Base-by-base conservation (phyloP, 768 basidiomycete genomes). In the Chlorophyllum brunneum region DNA sequence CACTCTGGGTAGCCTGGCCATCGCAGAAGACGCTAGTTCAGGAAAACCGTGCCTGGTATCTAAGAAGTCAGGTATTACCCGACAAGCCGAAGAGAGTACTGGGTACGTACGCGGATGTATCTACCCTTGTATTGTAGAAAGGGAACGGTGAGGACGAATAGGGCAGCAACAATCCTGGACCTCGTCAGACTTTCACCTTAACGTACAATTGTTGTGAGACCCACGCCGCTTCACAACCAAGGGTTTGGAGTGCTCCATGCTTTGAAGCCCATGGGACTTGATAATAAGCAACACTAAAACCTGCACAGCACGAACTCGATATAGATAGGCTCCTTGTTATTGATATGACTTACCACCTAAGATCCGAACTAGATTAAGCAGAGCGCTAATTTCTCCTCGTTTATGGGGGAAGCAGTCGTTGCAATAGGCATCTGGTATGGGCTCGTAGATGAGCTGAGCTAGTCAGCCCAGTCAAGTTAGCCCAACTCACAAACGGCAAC, bases 281-380 rank as follows among this genome's bases (percentile, higher is more conserved):
- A 63, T 80, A 86, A 64, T 80, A 85, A 1, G 83, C 80, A 18
- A 86, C 82, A 42, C 74, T 75, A 60, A 85, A 85, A 2, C 82
- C 76, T 73, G 36, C 1, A 48, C 18, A 8, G 15, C 26, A 20
- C 23, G 7, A 20, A 11, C 39, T 22, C 16, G 10, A 43, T 26
- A 24, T 20, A 18, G 29, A 26, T 18, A 7, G 18, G 18, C 5
- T 48, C 10, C 15, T 41, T n/a, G 5, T 22, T n/a, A 1, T 3
- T 6, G 7, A 20, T 8, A 3, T 5, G 11, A 41, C 66, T 16
- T 54, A 70, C 75, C 82, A 31, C 81, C 82, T 16, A 84, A 67
- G 1, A 68, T 71, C 40, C 84, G 73, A 13, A 73, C 70, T 18
- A 85, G 65, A 59, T 84, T 86, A 56, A 85, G 66, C 20, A 85